Percentiles rank a stretch among this genome's conserved stretches.
These are phyloP conservation scores for Theobroma cacao DNA, from an alignment of 345 rosid species.

Conservation along the genomic window DNA sequence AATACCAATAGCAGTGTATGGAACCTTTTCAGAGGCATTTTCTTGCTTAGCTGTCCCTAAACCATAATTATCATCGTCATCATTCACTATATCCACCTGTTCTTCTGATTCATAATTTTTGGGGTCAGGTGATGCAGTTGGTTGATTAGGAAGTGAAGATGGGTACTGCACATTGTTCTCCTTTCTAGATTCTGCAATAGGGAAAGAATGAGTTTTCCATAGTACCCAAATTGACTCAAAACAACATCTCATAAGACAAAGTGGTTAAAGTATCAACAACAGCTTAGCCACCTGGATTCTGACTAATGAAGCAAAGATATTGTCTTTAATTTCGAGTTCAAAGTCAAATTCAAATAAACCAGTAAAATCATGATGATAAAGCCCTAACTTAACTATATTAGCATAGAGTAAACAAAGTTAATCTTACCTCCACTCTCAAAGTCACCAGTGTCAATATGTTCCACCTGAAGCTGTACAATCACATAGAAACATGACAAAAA, in stretches of 20 bases:
- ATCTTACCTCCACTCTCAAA: conserved; percentile 37
- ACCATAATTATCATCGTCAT: conserved; percentile 30
- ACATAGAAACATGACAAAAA: neutral
- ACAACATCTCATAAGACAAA: neutral
- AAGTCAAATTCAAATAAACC: neutral
- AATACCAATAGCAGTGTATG: conserved; percentile 42
- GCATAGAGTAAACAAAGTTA: neutral
- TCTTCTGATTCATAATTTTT: conserved; percentile 43
- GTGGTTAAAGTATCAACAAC: neutral
- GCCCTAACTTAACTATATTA: neutral
- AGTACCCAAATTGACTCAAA: neutral
- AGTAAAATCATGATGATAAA: conserved; percentile 1
- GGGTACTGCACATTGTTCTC: conserved; percentile 22
- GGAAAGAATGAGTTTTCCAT: neutral
- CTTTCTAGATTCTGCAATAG: conserved; percentile 32
- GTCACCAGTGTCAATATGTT: conserved; percentile 31
- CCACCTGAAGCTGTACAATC: conserved; percentile 40
- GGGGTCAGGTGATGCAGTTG: conserved; percentile 22
- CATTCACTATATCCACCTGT: conserved; percentile 39
- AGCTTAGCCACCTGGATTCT: neutral
- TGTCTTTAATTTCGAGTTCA: neutral
- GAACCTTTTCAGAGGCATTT: conserved; percentile 27
- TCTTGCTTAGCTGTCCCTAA: conserved; percentile 19
- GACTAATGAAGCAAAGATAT: neutral
- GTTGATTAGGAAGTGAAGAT: conserved; percentile 16